Evolutionary conservation across 129 eudicot genomes (phyloP), one percentile per base, ranked within the genome.

Genomic region (Saussurea involucrata): DNA sequence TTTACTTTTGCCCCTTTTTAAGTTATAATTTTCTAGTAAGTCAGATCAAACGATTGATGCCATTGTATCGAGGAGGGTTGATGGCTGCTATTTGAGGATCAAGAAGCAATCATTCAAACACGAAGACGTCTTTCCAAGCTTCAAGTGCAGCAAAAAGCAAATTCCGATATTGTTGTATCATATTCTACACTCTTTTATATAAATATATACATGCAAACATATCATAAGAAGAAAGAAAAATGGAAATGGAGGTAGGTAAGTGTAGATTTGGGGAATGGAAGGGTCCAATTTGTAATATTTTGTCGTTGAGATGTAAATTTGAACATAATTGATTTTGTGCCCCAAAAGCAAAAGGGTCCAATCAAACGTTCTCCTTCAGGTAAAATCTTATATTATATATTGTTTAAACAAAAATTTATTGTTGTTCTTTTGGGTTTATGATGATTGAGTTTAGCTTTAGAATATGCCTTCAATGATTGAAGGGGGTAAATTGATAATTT

Each of bases 401-500:
- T 53, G 22, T 24, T 15, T 71, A 36, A 68, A 12, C 17, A 42
- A 40, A 13, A 40, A 20, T 64, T 42, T 10, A 13, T 40, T 63
- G 44, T 21, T 60, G 17, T 18, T n/a, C 66, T 31, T 40, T 24
- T 80, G 34, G 63, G 58, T 33, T 74, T 74, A 21, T 74, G 22
- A 81, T 81, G 79, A 81, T 74, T 81, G 80, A 18, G 27, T 53
- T 32, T 66, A 33, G 64, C 80, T 74, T 73, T 74, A 66, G 65
- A 75, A 81, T 76, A 81, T 81, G 80, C 84, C 80, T 75, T 49
- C 69, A 81, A 81, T 81, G 84, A 81, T 74, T 81, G 84, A 74
- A 42, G 68, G 84, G 78, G 22, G 66, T 68, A 64, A 37, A 60
- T 37, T 74, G 80, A 49, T 66, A 81, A 74, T 55, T 58, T 29